Evolutionary conservation across 1,284 basidiomycete species (phyloP), one percentile per base, ranked within the genome.

Genomic region (Cutaneotrichosporon cutaneum): DNA sequence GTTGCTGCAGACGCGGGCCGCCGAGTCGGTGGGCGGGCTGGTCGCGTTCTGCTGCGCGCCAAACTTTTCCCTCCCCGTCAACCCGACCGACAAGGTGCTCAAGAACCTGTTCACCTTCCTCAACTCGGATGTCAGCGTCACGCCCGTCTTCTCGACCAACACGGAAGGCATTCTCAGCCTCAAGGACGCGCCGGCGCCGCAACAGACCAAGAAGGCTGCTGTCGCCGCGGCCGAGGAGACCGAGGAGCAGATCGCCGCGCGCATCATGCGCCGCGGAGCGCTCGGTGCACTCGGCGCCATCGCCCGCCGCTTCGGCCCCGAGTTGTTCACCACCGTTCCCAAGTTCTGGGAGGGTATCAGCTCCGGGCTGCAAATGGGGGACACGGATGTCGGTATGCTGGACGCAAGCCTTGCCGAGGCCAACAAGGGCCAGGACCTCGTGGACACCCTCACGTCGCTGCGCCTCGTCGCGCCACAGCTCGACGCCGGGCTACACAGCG

Each of bases 101-200:
- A 94, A 94, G 82, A 99, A 99, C 75, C 85, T 99, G 5, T 95
- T 93, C 80, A 94, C 93, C 0, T 99, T 99, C 80, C 82, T 99
- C 6, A 99, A 95, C 78, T 90, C 93, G 73, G 96, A 99, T 76
- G 84, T 86, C 14, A 86, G 89, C 30, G 85, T 89, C 60, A 97
- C 94, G 0, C 94, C 95, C 1, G 89, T 95, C 2, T 99, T 98
- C 76, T 83, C 59, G 0, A 81, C 82, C 8, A 85, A 86, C 59
- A 83, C 83, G 22, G 85, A 88, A 30, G 94, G 90, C 1, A 90
- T 99, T 42, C 81, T 94, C 30, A 90, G 90, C 2, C 87, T 93
- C 70, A 73, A 73, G 48, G 80, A 78, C 36, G 70, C 75, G 83
- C 73, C 72, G 56, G 81, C 77, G 54, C 74, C 80, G 32, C 76